These are phyloP conservation scores for Reutealis trisperma DNA, from an alignment of 345 rosid species.

Conservation along the genomic window DNA sequence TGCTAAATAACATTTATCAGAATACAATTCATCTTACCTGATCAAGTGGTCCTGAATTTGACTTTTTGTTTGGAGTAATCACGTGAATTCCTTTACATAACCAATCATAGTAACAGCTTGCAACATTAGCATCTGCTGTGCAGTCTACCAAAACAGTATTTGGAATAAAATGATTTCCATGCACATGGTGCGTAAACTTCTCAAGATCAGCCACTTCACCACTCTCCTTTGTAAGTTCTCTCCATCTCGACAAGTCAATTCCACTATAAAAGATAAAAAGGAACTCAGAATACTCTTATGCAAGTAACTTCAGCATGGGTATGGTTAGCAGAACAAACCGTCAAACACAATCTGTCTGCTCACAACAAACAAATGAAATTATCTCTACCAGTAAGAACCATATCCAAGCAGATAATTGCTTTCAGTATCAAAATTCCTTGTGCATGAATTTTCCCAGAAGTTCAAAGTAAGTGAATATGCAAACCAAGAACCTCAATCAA, in stretches of 20 bases:
- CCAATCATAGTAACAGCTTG: slow-evolving; percentile 82
- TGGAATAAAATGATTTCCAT: slow-evolving; percentile 90
- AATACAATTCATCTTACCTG: slow-evolving; percentile 44
- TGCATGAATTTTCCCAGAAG: neutral
- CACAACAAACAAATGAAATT: neutral
- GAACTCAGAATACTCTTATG: neutral
- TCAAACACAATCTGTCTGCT: neutral
- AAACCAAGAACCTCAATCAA: neutral
- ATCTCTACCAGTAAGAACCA: neutral
- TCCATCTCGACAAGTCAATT: slow-evolving; percentile 83
- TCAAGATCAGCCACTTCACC: slow-evolving; percentile 78
- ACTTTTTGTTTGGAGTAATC: slow-evolving; percentile 94
- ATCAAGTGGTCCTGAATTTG: slow-evolving; percentile 99
- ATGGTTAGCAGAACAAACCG: neutral
- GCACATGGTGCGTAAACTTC: slow-evolving; percentile 77
- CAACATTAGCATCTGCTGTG: slow-evolving; percentile 86
- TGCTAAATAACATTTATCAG: neutral
- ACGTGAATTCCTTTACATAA: slow-evolving; percentile 91
- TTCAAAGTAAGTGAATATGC: neutral
- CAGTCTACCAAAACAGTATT: slow-evolving; percentile 97
- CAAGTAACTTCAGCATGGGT: neutral
- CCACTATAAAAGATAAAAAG: slow-evolving; percentile 53
- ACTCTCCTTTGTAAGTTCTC: slow-evolving; percentile 60
- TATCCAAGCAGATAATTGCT: neutral
- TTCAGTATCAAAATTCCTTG: neutral